Conservation (phyloP, 176 grass and related monocot genomes). For the Eleusine coracana region DNA sequence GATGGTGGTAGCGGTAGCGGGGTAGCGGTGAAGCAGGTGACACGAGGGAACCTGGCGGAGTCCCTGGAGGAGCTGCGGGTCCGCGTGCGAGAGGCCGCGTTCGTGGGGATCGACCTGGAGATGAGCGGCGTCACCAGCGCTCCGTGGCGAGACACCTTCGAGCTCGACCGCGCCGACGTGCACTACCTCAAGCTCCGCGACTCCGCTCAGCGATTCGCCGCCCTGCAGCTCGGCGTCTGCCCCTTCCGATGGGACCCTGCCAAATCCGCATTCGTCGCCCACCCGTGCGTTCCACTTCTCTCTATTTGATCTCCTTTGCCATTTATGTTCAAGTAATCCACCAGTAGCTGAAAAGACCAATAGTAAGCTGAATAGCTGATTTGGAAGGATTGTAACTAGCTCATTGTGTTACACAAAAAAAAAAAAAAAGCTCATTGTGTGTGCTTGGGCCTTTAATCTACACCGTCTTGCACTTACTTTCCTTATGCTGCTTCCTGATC, state of each 20-base stretch:
- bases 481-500: neutral
- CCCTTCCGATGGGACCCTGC: slow-evolving; percentile 83
- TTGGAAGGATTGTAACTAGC: neutral
- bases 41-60: slow-evolving; percentile 57
- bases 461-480: neutral
- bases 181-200: slow-evolving; percentile 82
- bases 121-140: slow-evolving; percentile 85
- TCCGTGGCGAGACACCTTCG: slow-evolving; percentile 83
- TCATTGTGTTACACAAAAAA: too few species aligned
- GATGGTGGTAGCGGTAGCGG: slow-evolving; percentile 2
- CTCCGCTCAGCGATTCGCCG: slow-evolving; percentile 71
- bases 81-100: slow-evolving; percentile 67
- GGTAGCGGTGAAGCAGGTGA: slow-evolving; percentile 84
- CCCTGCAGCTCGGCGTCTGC: slow-evolving; percentile 87
- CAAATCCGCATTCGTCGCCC: slow-evolving; percentile 62
- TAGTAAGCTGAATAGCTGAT: slow-evolving; percentile 7
- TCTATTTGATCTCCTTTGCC: neutral
- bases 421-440: neutral
- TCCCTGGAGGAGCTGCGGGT: slow-evolving; percentile 59
- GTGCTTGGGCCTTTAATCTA: neutral
- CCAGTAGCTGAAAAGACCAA: neutral
- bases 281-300: slow-evolving; percentile 54
- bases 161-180: slow-evolving; percentile 82
- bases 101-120: slow-evolving; percentile 86
- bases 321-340: neutral